Evolutionary conservation across 208 protist genomes (phyloP).

Genomic region (Leishmania amazonensis): DNA sequence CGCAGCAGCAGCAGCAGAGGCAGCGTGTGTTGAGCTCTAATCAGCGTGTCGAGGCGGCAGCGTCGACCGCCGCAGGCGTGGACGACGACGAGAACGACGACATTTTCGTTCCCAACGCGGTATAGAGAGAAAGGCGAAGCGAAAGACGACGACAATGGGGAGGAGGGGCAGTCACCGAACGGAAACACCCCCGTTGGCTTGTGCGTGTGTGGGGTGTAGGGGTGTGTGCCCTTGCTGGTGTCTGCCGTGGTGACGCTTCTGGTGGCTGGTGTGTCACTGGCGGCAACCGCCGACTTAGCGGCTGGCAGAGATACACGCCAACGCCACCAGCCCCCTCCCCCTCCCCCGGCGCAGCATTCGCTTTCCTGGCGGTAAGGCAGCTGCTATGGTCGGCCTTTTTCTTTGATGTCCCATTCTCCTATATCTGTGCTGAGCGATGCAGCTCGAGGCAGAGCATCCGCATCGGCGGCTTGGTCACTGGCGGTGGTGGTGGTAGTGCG

Average conservation of each 20-base stretch:
- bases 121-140: not conserved
- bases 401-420: conserved; percentile 4
- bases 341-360: not conserved
- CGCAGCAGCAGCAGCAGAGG: not conserved
- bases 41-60: conserved; percentile 10
- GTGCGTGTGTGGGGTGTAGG: not conserved
- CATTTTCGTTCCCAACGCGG: conserved; percentile 22
- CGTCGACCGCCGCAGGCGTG: not conserved
- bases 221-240: not conserved
- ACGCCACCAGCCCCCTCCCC: not conserved
- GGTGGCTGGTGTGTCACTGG: not conserved
- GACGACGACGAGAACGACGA: conserved; percentile 18
- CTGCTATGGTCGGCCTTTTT: not conserved
- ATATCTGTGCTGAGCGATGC: not conserved
- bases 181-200: not conserved
- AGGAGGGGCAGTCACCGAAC: not conserved
- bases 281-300: not conserved
- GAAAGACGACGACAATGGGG: too few relatives aligned
- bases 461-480: not conserved
- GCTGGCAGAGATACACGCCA: not conserved
- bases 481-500: too few relatives aligned
- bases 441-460: not conserved
- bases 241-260: not conserved
- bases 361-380: not conserved
- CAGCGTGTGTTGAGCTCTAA: conserved; percentile 32